Conservation (phyloP, 805 yeast genomes). For the Lipomyces yamanashiensis region DNA sequence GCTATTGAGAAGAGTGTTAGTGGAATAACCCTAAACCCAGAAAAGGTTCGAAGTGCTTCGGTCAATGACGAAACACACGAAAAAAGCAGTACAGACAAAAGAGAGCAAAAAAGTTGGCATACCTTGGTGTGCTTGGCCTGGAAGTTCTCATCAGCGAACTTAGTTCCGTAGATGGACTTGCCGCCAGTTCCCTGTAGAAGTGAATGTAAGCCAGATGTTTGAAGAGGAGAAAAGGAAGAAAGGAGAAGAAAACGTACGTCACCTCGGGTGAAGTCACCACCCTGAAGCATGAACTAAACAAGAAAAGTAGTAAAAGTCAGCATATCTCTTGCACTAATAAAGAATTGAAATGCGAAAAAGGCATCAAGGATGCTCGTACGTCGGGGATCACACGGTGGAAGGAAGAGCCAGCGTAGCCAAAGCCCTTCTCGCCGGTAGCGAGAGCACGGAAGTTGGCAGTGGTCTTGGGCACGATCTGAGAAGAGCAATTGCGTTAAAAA, state of each 20-base stretch:
- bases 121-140: slow-evolving; percentile 58
- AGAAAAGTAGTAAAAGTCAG: background rate
- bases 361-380: slow-evolving; percentile 10
- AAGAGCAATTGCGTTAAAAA: slow-evolving; percentile 59
- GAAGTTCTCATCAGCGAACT: slow-evolving; percentile 78
- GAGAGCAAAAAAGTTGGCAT: background rate
- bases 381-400: slow-evolving; percentile 80
- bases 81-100: background rate
- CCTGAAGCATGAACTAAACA: slow-evolving; percentile 96
- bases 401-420: slow-evolving; percentile 66
- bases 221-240: background rate
- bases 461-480: slow-evolving; percentile 70
- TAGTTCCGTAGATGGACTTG: slow-evolving; percentile 73
- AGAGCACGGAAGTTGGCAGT: slow-evolving; percentile 86
- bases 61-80: background rate
- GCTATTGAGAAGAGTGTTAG: slow-evolving; percentile 49
- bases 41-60: background rate
- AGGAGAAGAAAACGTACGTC: slow-evolving; percentile 45
- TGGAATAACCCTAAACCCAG: background rate
- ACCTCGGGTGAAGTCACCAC: slow-evolving; percentile 84
- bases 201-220: background rate
- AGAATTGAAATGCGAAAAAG: background rate
- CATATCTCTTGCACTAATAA: background rate
- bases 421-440: slow-evolving; percentile 87
- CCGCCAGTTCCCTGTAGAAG: slow-evolving; percentile 78